Evolutionary conservation across 192 early-diverging fungal genomes (phyloP), one percentile per base, ranked within the genome.

Genomic region (Geosiphon pyriformis): DNA sequence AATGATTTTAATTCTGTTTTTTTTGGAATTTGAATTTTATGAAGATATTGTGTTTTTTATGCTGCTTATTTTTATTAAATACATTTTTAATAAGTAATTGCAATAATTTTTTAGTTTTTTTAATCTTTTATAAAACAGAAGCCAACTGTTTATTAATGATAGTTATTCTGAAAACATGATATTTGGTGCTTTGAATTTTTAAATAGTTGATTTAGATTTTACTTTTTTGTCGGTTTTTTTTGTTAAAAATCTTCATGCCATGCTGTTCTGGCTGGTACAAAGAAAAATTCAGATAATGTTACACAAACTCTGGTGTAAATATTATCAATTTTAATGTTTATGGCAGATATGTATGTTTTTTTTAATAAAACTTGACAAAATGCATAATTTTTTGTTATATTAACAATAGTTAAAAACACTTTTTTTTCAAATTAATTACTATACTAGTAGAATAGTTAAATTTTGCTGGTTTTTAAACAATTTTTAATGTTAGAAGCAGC

Each of bases 271-370:
- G 18, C 26, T n/a, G 53, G 53, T n/a, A 0, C 6, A 27, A 55
- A 25, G 53, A 25, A 55, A n/a, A 27, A 27, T 55, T 55, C 2
- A 11, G 53, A 55, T 55, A 55, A 55, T 23, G 26, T n/a, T 55
- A n/a, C 6, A 27, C 2, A 55, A 55, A 4, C 53, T 55, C 10
- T 4, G 1, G 53, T 1, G 22, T 55, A 55, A n/a, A 55, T 55
- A 0, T 1, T 23, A 11, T 25, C 22, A 2, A 1, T 55, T 25
- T 25, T 23, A 23, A 55, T 55, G 26, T 55, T 55, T n/a, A 55
- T 27, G 11, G 53, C 11, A 11, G 53, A 55, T 55, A 25, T 55
- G 26, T 55, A 55, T 12, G 26, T 23, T 27, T 55, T 25, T 27
- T 55, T 55, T 4, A 55, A 55, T 23, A 25, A 23, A 1, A 25